Base-by-base conservation (phyloP, 192 early-diverging fungal species). In the Coemansia reversa region DNA sequence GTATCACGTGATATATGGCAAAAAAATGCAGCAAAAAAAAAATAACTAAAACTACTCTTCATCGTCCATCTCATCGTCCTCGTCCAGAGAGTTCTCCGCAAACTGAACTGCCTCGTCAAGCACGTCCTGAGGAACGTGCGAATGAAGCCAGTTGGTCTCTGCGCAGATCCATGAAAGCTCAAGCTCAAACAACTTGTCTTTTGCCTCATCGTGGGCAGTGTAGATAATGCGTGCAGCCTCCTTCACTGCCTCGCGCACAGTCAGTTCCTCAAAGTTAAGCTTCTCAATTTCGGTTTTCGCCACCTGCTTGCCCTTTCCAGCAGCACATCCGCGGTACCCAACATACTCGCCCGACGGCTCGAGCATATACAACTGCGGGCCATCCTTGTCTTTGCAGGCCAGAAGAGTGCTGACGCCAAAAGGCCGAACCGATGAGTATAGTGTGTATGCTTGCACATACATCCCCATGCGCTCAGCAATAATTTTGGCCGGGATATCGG, bases 281-380 rank as follows among this genome's bases (percentile, higher is more conserved):
- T 98, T 99, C 65, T 99, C 97, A 64, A 99, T 89, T 75, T 98
- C 97, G n/a, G 97, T 96, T 82, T 96, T 98, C 57, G 96, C 97
- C 19, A 92, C 90, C 70, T 94, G 92, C 66, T 93, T 90, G 58
- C 96, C 96, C 83, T 99, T 99, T 66, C 97, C 97, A 57, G 92
- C 86, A 28, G 96, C 97, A 69, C 90, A 92, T 18, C 91, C 97
- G 70, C 88, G 90, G 76, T 97, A 98, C n/a, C 96, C 97, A 89
- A 92, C 92, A 78, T 91, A 96, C 59, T 94, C 83, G 63, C 97
- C 97, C 60, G 94, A 96, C 6, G 97, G 97, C 77, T 99, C 97
- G 32, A 99, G 77, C 90, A 97, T 94, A 72, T 92, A 94, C 59
- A 99, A 83, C 56, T 86, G 87, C 27, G 95, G 94, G 6, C 94